These are phyloP conservation scores for Epichloe scottii DNA, from an alignment of 2,329 filamentous ascomycete genomes.

Conservation along the genomic window DNA sequence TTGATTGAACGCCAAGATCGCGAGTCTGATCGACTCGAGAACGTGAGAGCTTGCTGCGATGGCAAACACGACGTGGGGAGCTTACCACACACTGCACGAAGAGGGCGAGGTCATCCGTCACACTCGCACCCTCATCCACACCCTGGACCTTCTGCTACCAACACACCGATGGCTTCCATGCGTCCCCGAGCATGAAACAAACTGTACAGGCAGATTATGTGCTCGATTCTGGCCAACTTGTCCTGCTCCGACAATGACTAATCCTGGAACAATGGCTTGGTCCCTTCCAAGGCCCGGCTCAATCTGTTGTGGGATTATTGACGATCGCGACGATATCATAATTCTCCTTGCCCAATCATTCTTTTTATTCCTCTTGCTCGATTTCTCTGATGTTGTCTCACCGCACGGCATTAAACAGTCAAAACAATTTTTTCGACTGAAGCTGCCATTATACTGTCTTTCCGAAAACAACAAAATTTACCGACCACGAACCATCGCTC, in stretches of 20 bases:
- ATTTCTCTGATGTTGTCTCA: background rate
- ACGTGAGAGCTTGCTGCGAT: slow-evolving; percentile 94
- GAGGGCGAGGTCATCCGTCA: slow-evolving; percentile 27
- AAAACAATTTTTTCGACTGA: background rate
- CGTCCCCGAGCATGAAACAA: slow-evolving; percentile 21
- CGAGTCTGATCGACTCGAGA: slow-evolving; percentile 73
- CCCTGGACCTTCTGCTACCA: slow-evolving; percentile 22
- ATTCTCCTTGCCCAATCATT: background rate
- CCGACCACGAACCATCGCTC: background rate
- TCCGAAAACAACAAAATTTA: background rate
- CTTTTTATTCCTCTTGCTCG: background rate
- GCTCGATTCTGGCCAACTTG: background rate
- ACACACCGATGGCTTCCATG: slow-evolving; percentile 23
- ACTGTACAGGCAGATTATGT: background rate
- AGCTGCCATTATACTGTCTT: background rate
- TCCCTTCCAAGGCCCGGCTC: background rate
- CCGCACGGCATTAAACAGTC: background rate
- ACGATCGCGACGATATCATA: slow-evolving; percentile 4
- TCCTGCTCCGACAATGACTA: background rate
- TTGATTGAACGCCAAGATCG: slow-evolving; percentile 69
- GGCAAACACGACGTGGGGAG: slow-evolving; percentile 73
- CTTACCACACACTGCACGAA: slow-evolving; percentile 35
- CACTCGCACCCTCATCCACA: slow-evolving; percentile 26
- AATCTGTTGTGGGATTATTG: background rate
- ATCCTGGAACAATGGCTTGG: background rate